phyloP scores from a whole-genome alignment of 139 green algal species.

The Haematococcus sp. region DNA sequence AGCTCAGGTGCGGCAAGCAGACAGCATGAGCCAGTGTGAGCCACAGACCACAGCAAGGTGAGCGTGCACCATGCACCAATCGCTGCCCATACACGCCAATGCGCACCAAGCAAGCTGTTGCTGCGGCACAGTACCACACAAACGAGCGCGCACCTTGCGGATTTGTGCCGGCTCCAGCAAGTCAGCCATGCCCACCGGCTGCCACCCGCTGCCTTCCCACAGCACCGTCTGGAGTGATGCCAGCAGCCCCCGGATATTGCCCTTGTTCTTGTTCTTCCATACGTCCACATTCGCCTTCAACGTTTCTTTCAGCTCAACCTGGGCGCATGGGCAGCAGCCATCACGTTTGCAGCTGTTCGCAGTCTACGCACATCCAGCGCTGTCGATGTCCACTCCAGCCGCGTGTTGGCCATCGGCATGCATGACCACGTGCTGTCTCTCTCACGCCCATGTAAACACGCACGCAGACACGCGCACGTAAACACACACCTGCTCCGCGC shows the following conservation, averaged over 20 bases:
- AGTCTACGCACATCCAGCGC: too few species aligned
- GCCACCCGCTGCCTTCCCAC: constrained; percentile 84
- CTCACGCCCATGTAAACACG: too few species aligned
- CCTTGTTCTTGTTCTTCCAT: constrained; percentile 75
- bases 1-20: too few species aligned
- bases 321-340: too few species aligned
- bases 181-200: constrained; percentile 71
- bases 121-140: background rate
- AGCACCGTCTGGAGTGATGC: constrained; percentile 81
- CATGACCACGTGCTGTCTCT: too few species aligned
- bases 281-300: constrained; percentile 59
- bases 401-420: too few species aligned
- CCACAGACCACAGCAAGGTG: background rate
- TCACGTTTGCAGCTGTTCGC: too few species aligned
- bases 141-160: constrained; percentile 25
- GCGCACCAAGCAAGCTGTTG: too few species aligned
- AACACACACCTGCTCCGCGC: constrained; percentile 44
- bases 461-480: too few species aligned
- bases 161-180: constrained; percentile 71
- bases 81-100: too few species aligned
- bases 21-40: background rate
- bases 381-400: too few species aligned
- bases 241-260: constrained; percentile 89
- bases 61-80: background rate
- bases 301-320: constrained; percentile 49